Conservation (phyloP, 257 asterid genomes). For the Solanum corneliomulleri region DNA sequence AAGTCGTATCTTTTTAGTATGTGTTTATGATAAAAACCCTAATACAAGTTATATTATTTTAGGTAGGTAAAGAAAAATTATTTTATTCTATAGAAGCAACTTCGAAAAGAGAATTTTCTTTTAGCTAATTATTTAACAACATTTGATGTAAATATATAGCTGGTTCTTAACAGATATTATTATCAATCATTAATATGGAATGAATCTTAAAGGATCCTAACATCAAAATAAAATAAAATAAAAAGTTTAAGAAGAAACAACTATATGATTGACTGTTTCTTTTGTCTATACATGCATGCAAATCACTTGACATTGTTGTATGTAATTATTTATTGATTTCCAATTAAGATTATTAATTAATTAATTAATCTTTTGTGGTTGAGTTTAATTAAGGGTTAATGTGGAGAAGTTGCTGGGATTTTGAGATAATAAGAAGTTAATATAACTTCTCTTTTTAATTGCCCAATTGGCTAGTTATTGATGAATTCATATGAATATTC, state of each 20-base stretch:
- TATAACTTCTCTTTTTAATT: not conserved
- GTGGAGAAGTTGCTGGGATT: not conserved
- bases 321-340: not conserved
- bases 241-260: not conserved
- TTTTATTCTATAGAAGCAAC: not conserved
- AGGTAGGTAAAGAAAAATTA: not conserved
- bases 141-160: not conserved
- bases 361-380: not conserved
- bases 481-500: not conserved
- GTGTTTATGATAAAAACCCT: not conserved
- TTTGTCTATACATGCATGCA: conserved; percentile 1
- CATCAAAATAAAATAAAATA: not conserved
- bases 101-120: not conserved
- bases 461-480: not conserved
- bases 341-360: not conserved
- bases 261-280: not conserved
- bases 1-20: not conserved
- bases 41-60: not conserved
- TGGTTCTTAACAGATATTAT: not conserved
- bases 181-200: not conserved
- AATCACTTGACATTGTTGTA: not conserved
- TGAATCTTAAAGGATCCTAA: not conserved
- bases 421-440: not conserved
- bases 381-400: not conserved
- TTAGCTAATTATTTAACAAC: not conserved